phyloP scores from a whole-genome alignment of 441 rosid species.

The Populus hybrid region DNA sequence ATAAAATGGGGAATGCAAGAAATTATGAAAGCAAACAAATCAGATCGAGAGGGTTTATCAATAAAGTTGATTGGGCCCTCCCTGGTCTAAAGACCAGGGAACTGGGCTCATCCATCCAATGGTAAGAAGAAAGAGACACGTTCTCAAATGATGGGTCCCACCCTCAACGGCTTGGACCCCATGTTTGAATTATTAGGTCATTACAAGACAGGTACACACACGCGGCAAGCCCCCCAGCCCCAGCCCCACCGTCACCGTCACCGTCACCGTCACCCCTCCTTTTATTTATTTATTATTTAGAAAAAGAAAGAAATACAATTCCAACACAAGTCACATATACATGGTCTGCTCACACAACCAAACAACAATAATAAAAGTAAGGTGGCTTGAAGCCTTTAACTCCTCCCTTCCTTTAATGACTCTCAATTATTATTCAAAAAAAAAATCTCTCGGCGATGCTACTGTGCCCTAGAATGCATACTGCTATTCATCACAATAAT shows the following conservation, averaged over 20 bases:
- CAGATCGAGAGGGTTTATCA: too few relatives aligned
- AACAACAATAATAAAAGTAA: too few relatives aligned
- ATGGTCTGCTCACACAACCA: neutral
- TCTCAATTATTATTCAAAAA: too few relatives aligned
- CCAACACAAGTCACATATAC: neutral
- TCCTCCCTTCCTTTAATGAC: neutral
- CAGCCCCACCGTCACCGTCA: neutral
- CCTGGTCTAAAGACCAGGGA: neutral
- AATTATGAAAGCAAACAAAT: too few relatives aligned
- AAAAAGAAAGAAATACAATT: too few relatives aligned
- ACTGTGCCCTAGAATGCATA: too few relatives aligned
- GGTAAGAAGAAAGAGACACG: neutral
- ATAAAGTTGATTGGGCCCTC: neutral
- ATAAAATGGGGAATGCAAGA: too few relatives aligned
- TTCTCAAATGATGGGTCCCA: slow-evolving; percentile 10
- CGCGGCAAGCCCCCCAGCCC: neutral
- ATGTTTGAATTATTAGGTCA: slow-evolving; percentile 16
- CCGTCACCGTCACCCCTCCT: neutral
- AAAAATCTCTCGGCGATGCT: too few relatives aligned
- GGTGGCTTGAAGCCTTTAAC: too few relatives aligned
- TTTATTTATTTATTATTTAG: neutral
- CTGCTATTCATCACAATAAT: too few relatives aligned
- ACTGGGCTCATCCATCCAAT: neutral
- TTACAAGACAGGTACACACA: slow-evolving; percentile 14
- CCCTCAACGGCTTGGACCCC: neutral